These are phyloP conservation scores for Candida qinlingensis DNA, from an alignment of 805 yeast genomes.

Conservation along the genomic window DNA sequence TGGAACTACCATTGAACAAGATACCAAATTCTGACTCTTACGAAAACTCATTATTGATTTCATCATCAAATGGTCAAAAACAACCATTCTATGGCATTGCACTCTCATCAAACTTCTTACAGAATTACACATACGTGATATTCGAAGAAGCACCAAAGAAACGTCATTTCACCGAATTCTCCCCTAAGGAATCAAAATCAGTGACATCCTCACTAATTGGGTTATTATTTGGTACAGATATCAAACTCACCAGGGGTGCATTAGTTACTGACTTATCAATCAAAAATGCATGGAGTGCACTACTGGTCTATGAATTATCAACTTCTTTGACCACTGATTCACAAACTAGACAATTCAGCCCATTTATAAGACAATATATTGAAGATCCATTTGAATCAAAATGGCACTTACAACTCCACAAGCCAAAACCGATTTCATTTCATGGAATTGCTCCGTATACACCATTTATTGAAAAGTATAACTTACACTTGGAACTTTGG, in stretches of 20 bases:
- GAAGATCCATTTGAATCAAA: conserved; percentile 68
- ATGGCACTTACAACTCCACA: conserved; percentile 59
- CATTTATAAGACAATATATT: conserved; percentile 64
- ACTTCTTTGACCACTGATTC: conserved; percentile 11
- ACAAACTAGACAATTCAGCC: conserved; percentile 35
- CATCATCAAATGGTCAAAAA: conserved; percentile 47
- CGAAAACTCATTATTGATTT: conserved; percentile 17
- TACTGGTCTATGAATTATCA: conserved; percentile 45
- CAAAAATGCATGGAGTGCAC: conserved; percentile 55
- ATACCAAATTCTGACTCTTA: conserved; percentile 2
- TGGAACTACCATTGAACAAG: not conserved
- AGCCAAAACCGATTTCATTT: conserved; percentile 33
- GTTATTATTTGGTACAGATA: conserved; percentile 20
- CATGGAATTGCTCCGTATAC: conserved; percentile 71
- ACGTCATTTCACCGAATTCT: not conserved
- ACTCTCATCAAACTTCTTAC: conserved; percentile 33
- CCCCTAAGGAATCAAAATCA: not conserved
- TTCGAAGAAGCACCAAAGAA: not conserved
- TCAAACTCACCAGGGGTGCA: conserved; percentile 38
- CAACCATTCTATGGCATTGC: conserved; percentile 46
- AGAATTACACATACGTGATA: conserved; percentile 33
- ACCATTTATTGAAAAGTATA: conserved; percentile 36
- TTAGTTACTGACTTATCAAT: conserved; percentile 43
- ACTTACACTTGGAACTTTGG: conserved; percentile 44
- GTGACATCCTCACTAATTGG: not conserved